Conservation (phyloP, 495 filamentous ascomycete genomes). For the Pyrenula massariospora region DNA sequence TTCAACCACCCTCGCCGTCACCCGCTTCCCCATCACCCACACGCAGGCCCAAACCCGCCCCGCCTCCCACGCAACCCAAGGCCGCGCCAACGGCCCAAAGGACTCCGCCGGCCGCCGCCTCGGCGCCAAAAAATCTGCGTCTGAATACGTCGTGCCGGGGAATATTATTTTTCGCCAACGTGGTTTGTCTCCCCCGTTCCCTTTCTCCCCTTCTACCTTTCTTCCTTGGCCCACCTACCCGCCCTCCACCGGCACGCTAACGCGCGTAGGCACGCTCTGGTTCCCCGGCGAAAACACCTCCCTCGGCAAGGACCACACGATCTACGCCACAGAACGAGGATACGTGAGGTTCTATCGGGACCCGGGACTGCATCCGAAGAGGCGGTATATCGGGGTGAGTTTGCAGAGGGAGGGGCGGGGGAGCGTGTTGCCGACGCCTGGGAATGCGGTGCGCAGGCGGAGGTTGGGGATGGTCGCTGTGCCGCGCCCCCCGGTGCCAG, state of each 20-base stretch:
- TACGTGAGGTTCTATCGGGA: conserved; percentile 96
- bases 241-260: background rate
- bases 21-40: conserved; percentile 13
- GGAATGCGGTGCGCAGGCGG: conserved; percentile 49
- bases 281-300: conserved; percentile 85
- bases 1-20: conserved; percentile 14
- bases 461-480: conserved; percentile 55
- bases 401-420: conserved; percentile 52
- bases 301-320: conserved; percentile 95
- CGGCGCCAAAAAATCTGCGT: conserved; percentile 84
- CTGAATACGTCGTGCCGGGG: conserved; percentile 82
- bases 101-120: conserved; percentile 87
- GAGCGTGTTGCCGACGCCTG: conserved; percentile 60
- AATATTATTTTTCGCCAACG: conserved; percentile 98
- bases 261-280: conserved; percentile 60
- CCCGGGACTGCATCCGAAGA: conserved; percentile 61
- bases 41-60: conserved; percentile 41
- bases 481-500: conserved; percentile 9
- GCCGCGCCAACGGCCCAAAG: conserved; percentile 71
- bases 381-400: conserved; percentile 85
- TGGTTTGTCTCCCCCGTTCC: conserved; percentile 14
- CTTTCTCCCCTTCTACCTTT: background rate
- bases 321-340: conserved; percentile 71
- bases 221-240: background rate
- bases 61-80: conserved; percentile 79